These are phyloP conservation scores for Daldinia bambusicola DNA, from an alignment of 495 filamentous ascomycete genomes.

Conservation along the genomic window DNA sequence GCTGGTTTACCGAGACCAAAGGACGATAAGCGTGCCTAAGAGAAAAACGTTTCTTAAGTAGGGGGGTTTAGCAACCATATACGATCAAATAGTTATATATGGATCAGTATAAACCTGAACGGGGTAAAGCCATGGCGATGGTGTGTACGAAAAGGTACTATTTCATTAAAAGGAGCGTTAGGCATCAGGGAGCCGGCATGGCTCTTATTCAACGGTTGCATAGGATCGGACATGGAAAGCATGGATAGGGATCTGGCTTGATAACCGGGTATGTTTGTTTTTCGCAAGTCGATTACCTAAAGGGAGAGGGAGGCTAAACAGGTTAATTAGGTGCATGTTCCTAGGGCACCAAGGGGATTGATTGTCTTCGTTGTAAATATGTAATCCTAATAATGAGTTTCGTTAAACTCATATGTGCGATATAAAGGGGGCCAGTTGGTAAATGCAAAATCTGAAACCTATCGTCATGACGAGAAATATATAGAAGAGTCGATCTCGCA, in stretches of 20 bases:
- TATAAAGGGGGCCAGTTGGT: background rate
- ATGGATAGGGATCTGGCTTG: slow-evolving; percentile 32
- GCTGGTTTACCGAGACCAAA: slow-evolving; percentile 61
- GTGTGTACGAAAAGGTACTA: slow-evolving; percentile 33
- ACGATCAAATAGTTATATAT: background rate
- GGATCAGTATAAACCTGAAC: slow-evolving; percentile 9
- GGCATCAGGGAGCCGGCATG: slow-evolving; percentile 24
- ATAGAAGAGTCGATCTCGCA: background rate
- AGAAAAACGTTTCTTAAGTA: background rate
- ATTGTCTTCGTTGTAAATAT: slow-evolving; percentile 34
- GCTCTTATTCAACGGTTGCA: slow-evolving; percentile 37
- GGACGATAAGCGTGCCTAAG: slow-evolving; percentile 35
- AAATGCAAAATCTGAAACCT: background rate
- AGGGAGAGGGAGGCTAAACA: slow-evolving; percentile 5
- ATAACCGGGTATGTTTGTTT: slow-evolving; percentile 10
- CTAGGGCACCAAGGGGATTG: slow-evolving; percentile 11
- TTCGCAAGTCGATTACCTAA: slow-evolving; percentile 9
- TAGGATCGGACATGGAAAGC: slow-evolving; percentile 38
- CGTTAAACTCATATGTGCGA: slow-evolving; percentile 6
- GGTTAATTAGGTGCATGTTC: slow-evolving; percentile 25
- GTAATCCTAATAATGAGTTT: slow-evolving; percentile 37
- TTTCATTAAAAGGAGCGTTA: slow-evolving; percentile 26
- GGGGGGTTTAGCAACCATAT: background rate
- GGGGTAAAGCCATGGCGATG: slow-evolving; percentile 15
- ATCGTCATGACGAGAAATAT: background rate